phyloP scores from a whole-genome alignment of 169 alveolate species.

The Plasmodium gonderi region DNA sequence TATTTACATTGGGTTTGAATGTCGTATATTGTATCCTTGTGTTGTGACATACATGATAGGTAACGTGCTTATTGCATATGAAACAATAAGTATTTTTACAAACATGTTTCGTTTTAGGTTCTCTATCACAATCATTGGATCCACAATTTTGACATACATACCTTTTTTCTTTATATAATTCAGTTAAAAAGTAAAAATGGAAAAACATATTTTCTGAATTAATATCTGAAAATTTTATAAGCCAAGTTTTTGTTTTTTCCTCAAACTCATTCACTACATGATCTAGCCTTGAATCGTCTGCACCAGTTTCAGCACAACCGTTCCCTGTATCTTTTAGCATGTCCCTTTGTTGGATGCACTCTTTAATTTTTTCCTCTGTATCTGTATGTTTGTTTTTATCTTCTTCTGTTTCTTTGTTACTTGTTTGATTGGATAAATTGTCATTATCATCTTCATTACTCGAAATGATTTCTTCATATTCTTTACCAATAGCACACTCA shows the following conservation, averaged over 20 bases:
- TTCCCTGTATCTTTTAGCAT: background rate
- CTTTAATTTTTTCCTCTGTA: background rate
- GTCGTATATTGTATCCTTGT: conserved; percentile 17
- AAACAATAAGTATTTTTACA: conserved; percentile 48
- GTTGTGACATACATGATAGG: conserved; percentile 21
- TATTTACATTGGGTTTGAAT: background rate
- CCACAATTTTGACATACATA: conserved; percentile 53
- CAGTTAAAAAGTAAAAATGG: conserved; percentile 57
- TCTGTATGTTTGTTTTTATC: background rate
- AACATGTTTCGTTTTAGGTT: background rate
- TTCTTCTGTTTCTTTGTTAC: too few species aligned
- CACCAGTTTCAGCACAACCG: background rate
- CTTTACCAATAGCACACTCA: background rate
- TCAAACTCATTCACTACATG: conserved; percentile 23
- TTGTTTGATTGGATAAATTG: too few species aligned
- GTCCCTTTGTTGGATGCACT: too few species aligned
- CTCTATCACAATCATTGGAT: conserved; percentile 35
- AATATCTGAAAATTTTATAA: conserved; percentile 38
- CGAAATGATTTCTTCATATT: background rate
- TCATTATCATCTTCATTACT: background rate
- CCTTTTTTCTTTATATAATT: conserved; percentile 39
- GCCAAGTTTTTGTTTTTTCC: conserved; percentile 55
- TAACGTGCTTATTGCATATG: conserved; percentile 19
- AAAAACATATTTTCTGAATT: conserved; percentile 63
- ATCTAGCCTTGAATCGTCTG: background rate